phyloP scores from a whole-genome alignment of 1,284 basidiomycete genomes.

The Tilletia indica region DNA sequence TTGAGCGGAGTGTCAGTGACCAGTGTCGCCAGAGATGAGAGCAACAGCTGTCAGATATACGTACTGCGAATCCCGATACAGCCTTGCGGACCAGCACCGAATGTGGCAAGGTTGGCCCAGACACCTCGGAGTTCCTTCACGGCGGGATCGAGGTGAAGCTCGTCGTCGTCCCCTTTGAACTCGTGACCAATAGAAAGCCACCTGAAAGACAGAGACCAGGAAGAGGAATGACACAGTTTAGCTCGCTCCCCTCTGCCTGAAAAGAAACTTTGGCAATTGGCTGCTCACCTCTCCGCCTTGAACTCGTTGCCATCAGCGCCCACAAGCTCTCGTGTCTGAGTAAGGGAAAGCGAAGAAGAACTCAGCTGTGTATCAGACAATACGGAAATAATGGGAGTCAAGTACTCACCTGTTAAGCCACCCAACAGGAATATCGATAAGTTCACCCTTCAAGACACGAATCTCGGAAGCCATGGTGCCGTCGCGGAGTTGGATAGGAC shows the following conservation, averaged over 20 bases:
- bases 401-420: neutral
- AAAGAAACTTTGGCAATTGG: no score
- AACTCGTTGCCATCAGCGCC: constrained; percentile 2
- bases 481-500: neutral
- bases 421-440: neutral
- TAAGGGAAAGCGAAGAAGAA: neutral
- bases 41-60: neutral
- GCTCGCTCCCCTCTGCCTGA: no score
- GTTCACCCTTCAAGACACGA: neutral
- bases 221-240: no score
- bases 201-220: neutral
- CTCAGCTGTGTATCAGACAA: no score
- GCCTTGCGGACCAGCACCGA: neutral
- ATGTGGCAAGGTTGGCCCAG: neutral
- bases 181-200: constrained; percentile 2
- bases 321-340: neutral
- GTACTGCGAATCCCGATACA: constrained; percentile 10
- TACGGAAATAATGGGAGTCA: neutral
- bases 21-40: neutral
- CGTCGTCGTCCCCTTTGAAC: neutral
- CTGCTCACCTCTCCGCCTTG: neutral
- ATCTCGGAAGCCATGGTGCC: neutral
- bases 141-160: neutral
- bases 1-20: neutral
- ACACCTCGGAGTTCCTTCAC: constrained; percentile 9